Evolutionary conservation across 2,329 filamentous ascomycete genomes (phyloP), one percentile per base, ranked within the genome.

Genomic region (Alternaria triticina): DNA sequence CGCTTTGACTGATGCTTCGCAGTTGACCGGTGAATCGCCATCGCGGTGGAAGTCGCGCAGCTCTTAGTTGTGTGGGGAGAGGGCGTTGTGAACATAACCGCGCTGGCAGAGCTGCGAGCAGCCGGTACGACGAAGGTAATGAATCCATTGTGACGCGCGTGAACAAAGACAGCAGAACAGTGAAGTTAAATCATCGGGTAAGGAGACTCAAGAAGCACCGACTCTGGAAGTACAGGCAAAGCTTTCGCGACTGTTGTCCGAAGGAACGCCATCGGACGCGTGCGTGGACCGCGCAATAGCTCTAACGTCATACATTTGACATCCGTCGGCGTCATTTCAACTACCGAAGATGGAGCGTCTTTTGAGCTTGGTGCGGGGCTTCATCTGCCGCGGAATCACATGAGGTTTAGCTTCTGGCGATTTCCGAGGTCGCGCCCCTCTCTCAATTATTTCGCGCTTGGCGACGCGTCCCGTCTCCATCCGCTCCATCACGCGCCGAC

Each of bases 91-190:
- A 68, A 57, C 70, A 72, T 58, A 76, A 68, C 44, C 76, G 74
- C 27, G 72, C 68, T 36, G 74, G 70, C 17, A 78, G 68, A 27
- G 72, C 61, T 52, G 72, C 59, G 27, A 78, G 67, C n/a, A 78
- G 61, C 59, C 75, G 68, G 52, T 71, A 77, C 28, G 74, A 71
- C 6, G 70, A 65, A 49, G 73, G 71, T 45, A 78, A 25, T 5
- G 68, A 61, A 44, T 77, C 73, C 77, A 79, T 79, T 64, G 62
- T 67, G 67, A 61, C 46, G 50, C 22, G 25, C 43, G 49, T 30
- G 10, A n/a, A 47, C n/a, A 40, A 5, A 13, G 40, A 15, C n/a
- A 59, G 49, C 49, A 54, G 28, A 20, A 11, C 52, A 57, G 43
- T 17, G 30, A 33, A 27, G 46, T 54, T 54, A 59, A 54, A 59